Evolutionary conservation across 2,329 filamentous ascomycete species (phyloP).

Genomic region (Aspergillus arachidicola): DNA sequence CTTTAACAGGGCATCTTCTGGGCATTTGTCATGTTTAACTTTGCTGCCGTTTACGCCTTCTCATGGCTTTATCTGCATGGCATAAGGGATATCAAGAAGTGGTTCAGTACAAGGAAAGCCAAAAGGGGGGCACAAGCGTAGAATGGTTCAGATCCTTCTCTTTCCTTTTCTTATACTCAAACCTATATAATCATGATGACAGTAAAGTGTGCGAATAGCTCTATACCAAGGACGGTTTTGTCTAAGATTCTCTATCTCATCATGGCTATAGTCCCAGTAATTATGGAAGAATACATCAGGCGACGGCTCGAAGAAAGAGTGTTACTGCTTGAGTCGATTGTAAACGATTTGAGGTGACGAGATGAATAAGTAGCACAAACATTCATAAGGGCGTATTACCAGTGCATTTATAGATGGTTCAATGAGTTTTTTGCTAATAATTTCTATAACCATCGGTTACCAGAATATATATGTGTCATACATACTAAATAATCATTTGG

Average conservation of each 20-base stretch:
- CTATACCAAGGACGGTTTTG: too few relatives aligned
- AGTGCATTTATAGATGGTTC: background rate
- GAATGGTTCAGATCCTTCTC: background rate
- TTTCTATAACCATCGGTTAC: too few relatives aligned
- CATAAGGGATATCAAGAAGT: constrained; percentile 31
- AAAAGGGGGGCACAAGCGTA: background rate
- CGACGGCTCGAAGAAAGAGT: too few relatives aligned
- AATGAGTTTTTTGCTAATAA: background rate
- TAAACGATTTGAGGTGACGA: too few relatives aligned
- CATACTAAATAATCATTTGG: background rate
- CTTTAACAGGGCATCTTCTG: constrained; percentile 59
- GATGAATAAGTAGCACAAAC: too few relatives aligned
- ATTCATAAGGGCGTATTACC: background rate
- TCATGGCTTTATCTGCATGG: constrained; percentile 58
- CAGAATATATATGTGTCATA: background rate
- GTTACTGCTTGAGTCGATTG: too few relatives aligned
- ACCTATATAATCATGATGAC: too few relatives aligned
- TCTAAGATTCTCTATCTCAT: too few relatives aligned
- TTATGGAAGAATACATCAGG: too few relatives aligned
- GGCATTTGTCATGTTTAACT: constrained; percentile 68
- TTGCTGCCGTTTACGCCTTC: constrained; percentile 54
- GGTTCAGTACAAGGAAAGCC: constrained; percentile 32
- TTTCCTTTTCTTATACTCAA: background rate
- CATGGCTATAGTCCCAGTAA: too few relatives aligned
- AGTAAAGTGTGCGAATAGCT: too few relatives aligned